Conservation (phyloP, 257 asterid species). For the Jacaranda copaia region DNA sequence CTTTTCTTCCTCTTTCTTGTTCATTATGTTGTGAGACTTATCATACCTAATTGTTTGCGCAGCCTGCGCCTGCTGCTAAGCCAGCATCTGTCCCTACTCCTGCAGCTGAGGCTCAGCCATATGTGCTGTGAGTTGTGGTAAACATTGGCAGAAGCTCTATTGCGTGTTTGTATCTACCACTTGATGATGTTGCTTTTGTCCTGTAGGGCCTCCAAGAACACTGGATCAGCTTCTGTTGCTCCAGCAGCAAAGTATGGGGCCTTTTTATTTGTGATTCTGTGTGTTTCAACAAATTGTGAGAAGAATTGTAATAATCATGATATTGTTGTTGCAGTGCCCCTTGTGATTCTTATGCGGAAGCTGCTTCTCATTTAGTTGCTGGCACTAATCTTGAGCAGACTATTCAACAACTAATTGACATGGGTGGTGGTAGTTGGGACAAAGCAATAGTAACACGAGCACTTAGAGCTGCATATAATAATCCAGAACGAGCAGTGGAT, state of each 20-base stretch:
- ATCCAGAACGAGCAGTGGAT: slow-evolving; percentile 66
- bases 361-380: slow-evolving; percentile 66
- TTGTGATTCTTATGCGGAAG: slow-evolving; percentile 41
- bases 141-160: slow-evolving; percentile 23
- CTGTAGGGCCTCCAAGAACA: slow-evolving; percentile 55
- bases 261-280: slow-evolving; percentile 26
- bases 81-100: slow-evolving; percentile 44
- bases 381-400: slow-evolving; percentile 64
- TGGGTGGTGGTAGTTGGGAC: slow-evolving; percentile 97
- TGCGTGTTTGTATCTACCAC: slow-evolving; percentile 9
- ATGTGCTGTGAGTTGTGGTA: slow-evolving; percentile 58
- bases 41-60: slow-evolving; percentile 37
- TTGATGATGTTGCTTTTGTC: slow-evolving; percentile 33
- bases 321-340: slow-evolving; percentile 52
- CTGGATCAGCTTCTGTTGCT: slow-evolving; percentile 53
- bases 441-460: slow-evolving; percentile 78
- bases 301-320: slow-evolving; percentile 29
- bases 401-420: slow-evolving; percentile 78
- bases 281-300: slow-evolving; percentile 10
- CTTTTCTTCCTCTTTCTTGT: slow-evolving; percentile 1
- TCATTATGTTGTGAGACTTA: slow-evolving; percentile 33
- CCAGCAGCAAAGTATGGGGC: slow-evolving; percentile 51
- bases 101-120: slow-evolving; percentile 54
- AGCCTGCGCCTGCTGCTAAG: slow-evolving; percentile 62
- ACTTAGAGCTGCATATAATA: slow-evolving; percentile 88